Evolutionary conservation across 2,329 filamentous ascomycete species (phyloP), one percentile per base, ranked within the genome.

Genomic region (Penicillium fuscoglaucum): DNA sequence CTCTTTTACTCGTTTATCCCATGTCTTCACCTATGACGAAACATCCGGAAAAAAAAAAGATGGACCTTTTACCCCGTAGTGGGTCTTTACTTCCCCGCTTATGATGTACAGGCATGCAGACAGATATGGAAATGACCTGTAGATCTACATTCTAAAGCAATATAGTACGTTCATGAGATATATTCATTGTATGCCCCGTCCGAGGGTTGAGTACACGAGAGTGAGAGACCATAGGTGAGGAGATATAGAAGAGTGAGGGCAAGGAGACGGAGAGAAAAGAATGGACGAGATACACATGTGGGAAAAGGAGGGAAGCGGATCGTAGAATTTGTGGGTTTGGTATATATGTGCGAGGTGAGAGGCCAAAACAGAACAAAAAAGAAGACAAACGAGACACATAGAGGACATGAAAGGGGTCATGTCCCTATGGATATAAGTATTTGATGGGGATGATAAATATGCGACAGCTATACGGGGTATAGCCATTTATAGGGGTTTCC

Each of bases 401-500:
- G 40, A 52, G 15, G 44, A 52, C 41, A 52, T 47, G 48, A 37
- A 21, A 31, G 26, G 26, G 19, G 21, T 37, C 51, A 53, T 37
- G 31, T 5, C 51, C 28, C 15, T 54, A 45, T 47, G 49, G 41
- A 58, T 59, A 62, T 63, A 49, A 55, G 44, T 59, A 56, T 44
- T 46, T 43, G 31, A 45, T 56, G 52, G 44, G 45, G 56, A 57
- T 67, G 54, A 57, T 67, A 55, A 57, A 62, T 63, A 67, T 68
- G 66, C 63, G 65, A 61, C 60, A 60, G 63, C 60, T 63, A 57
- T 56, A 57, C 51, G 52, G 29, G 43, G 49, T 39, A 55, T 15
- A 60, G 60, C 64, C 60, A 63, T 67, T 67, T 66, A 65, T 65
- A 28, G 37, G 45, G 51, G 63, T 65, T 66, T 68, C 64, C 62